A percentile compares a stretch with the other conserved stretches of the same genome.
Evolutionary conservation across 2,329 filamentous ascomycete species (phyloP).

Genomic region (Diaporthe ilicicola): DNA sequence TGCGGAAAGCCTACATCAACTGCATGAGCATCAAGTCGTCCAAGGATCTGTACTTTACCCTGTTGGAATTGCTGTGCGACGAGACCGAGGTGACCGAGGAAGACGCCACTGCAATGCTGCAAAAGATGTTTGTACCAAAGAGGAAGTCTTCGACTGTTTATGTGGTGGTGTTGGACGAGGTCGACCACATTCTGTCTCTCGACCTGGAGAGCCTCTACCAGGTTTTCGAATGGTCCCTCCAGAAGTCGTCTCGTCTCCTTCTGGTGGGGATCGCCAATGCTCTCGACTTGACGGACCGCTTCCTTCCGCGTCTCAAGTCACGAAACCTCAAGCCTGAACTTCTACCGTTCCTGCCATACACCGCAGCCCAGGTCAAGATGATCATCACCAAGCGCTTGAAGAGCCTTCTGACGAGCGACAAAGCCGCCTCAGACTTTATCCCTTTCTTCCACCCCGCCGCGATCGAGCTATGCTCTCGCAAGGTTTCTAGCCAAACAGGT

Average conservation of each 20-base stretch:
- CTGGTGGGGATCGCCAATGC: constrained; percentile 96
- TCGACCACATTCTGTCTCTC: constrained; percentile 90
- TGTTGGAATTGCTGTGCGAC: constrained; percentile 75
- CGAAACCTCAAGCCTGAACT: constrained; percentile 90
- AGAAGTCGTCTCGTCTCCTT: constrained; percentile 79
- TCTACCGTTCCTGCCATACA: constrained; percentile 93
- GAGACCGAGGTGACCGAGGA: constrained; percentile 68
- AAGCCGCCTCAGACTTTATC: constrained; percentile 65
- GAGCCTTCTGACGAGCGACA: constrained; percentile 70
- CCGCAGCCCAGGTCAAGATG: constrained; percentile 82
- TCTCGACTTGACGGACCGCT: constrained; percentile 92
- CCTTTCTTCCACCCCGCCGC: constrained; percentile 95
- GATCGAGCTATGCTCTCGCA: constrained; percentile 92
- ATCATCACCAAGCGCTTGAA: constrained; percentile 87
- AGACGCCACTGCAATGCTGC: constrained; percentile 73
- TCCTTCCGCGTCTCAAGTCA: constrained; percentile 90
- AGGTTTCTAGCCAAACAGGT: constrained; percentile 92
- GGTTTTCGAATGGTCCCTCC: constrained; percentile 96
- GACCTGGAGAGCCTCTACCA: constrained; percentile 90
- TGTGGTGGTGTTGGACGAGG: constrained; percentile 91
- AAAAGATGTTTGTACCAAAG: constrained; percentile 74
- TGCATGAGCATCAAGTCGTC: constrained; percentile 96
- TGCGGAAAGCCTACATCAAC: constrained; percentile 85
- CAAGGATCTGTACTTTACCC: constrained; percentile 81
- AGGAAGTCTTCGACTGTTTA: constrained; percentile 68